A percentile compares a stretch with the other conserved stretches of the same genome.
Conservation (phyloP, 1,284 basidiomycete species). For the Heterobasidion irregulare region DNA sequence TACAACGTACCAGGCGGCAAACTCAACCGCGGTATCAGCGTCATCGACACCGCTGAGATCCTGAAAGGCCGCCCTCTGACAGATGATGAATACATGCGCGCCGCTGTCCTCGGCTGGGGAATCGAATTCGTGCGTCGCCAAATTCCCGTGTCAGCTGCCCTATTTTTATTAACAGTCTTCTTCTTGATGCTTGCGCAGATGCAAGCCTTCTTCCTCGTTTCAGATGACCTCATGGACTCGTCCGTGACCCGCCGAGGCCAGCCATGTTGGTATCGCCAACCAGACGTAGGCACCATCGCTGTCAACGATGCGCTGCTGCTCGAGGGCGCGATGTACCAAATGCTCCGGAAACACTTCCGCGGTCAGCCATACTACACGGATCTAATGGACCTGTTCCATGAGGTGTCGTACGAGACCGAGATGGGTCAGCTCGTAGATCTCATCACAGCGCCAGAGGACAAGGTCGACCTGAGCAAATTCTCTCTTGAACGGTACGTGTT, state of each 20-base stretch:
- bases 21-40: slow-evolving; percentile 92
- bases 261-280: slow-evolving; percentile 90
- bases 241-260: slow-evolving; percentile 96
- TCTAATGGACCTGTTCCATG: slow-evolving; percentile 87
- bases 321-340: slow-evolving; percentile 87
- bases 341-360: slow-evolving; percentile 88
- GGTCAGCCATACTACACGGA: slow-evolving; percentile 79
- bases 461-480: slow-evolving; percentile 85
- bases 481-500: slow-evolving; percentile 68
- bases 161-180: neutral
- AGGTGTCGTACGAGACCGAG: slow-evolving; percentile 91
- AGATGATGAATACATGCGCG: slow-evolving; percentile 84
- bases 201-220: slow-evolving; percentile 97
- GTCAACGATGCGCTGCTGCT: slow-evolving; percentile 99
- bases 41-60: slow-evolving; percentile 91
- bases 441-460: slow-evolving; percentile 89
- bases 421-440: slow-evolving; percentile 95
- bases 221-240: slow-evolving; percentile 97
- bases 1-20: slow-evolving; percentile 97
- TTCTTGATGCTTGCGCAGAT: slow-evolving; percentile 42
- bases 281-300: slow-evolving; percentile 78
- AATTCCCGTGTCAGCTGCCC: neutral
- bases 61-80: slow-evolving; percentile 61
- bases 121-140: slow-evolving; percentile 75
- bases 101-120: slow-evolving; percentile 93